Conservation (phyloP, 495 filamentous ascomycete species). For the Neurospora sp. region DNA sequence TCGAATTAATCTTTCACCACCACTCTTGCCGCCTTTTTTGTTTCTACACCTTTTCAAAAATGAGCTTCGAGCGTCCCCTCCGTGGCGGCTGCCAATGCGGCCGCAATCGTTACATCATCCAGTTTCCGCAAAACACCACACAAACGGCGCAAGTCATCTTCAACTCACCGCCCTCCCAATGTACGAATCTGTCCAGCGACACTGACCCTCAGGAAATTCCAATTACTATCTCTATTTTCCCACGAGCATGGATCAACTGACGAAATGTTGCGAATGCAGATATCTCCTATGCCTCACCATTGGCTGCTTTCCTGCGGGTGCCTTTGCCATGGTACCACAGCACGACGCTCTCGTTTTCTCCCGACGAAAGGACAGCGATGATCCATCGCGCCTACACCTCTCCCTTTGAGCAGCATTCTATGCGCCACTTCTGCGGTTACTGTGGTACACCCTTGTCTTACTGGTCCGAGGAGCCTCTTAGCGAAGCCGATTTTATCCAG, state of each 20-base stretch:
- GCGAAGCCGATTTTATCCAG: conserved; percentile 64
- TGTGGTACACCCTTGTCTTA: conserved; percentile 74
- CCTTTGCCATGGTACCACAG: conserved; percentile 68
- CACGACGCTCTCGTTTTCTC: conserved; percentile 58
- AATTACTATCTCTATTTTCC: background rate
- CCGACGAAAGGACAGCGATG: conserved; percentile 61
- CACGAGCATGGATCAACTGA: background rate
- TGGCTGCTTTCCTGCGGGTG: conserved; percentile 70
- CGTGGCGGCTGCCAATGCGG: conserved; percentile 76
- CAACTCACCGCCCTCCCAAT: conserved; percentile 51
- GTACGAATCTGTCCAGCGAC: conserved; percentile 39
- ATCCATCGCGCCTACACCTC: conserved; percentile 67
- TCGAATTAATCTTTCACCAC: background rate
- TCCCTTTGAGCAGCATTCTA: conserved; percentile 43
- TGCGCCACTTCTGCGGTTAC: conserved; percentile 81
- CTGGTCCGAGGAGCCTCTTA: conserved; percentile 62
- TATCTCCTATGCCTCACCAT: conserved; percentile 48
- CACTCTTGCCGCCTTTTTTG: background rate
- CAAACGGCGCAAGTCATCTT: conserved; percentile 56
- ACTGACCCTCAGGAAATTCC: background rate
- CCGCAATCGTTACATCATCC: conserved; percentile 69
- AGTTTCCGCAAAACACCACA: conserved; percentile 46
- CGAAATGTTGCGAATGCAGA: conserved; percentile 32
- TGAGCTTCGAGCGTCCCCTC: conserved; percentile 44
- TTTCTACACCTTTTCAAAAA: conserved; percentile 11